Conservation (phyloP, 345 rosid genomes). For the Lepidium africanum region DNA sequence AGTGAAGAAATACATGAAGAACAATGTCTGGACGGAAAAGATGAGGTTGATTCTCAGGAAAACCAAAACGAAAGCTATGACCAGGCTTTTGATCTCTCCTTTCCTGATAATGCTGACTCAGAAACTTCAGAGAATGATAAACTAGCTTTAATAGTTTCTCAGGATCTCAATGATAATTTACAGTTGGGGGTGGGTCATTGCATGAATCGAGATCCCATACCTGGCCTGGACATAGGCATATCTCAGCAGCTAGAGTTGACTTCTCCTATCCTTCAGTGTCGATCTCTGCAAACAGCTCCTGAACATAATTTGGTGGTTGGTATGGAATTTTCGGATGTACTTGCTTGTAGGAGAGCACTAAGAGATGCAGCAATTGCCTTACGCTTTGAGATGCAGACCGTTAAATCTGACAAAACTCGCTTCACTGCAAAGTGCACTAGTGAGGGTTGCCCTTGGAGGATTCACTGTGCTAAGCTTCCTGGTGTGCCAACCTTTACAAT, state of each 20-base stretch:
- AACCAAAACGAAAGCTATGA: slow-evolving; percentile 21
- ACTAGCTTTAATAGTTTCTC: slow-evolving; percentile 13
- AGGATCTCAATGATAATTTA: slow-evolving; percentile 24
- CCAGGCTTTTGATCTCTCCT: slow-evolving; percentile 22
- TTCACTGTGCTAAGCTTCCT: slow-evolving; percentile 94
- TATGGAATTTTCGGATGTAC: slow-evolving; percentile 93
- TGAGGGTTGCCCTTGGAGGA: slow-evolving; percentile 94
- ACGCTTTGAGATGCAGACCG: slow-evolving; percentile 95
- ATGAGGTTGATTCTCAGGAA: slow-evolving; percentile 33
- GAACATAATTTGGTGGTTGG: slow-evolving; percentile 59
- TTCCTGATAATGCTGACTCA: slow-evolving; percentile 16
- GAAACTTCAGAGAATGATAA: slow-evolving; percentile 23
- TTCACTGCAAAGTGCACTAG: slow-evolving; percentile 90
- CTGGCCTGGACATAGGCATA: slow-evolving; percentile 27
- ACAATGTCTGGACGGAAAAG: slow-evolving; percentile 29
- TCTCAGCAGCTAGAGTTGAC: slow-evolving; percentile 39
- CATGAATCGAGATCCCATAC: slow-evolving; percentile 44
- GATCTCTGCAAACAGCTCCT: slow-evolving; percentile 42
- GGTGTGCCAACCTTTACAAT: slow-evolving; percentile 93
- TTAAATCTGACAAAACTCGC: slow-evolving; percentile 91
- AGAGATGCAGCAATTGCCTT: slow-evolving; percentile 93
- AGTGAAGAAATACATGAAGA: slow-evolving; percentile 19
- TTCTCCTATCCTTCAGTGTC: slow-evolving; percentile 53
- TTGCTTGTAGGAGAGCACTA: slow-evolving; percentile 85
- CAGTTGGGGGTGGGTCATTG: slow-evolving; percentile 49